Conservation (phyloP, 2,329 filamentous ascomycete genomes). For the Thyridium curvatum region DNA sequence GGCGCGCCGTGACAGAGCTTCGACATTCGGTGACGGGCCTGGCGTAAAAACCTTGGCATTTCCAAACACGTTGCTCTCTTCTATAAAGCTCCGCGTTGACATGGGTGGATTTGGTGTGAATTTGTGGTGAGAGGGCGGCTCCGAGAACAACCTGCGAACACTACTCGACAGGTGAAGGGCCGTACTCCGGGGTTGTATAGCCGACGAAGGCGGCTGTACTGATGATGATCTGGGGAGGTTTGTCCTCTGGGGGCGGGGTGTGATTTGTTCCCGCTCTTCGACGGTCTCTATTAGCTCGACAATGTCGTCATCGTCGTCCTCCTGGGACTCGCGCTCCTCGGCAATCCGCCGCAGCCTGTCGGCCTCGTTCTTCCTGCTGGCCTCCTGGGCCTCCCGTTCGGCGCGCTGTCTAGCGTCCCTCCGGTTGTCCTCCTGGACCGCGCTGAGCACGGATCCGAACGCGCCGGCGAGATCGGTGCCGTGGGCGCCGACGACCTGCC, state of each 20-base stretch:
- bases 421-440: constrained; percentile 13
- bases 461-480: constrained; percentile 13
- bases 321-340: too few relatives aligned
- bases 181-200: too few relatives aligned
- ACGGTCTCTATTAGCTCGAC: too few relatives aligned
- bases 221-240: too few relatives aligned
- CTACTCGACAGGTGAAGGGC: too few relatives aligned
- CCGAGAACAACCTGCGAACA: constrained; percentile 1
- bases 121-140: constrained; percentile 11
- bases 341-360: constrained; percentile 2
- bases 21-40: too few relatives aligned
- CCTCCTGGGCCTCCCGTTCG: constrained; percentile 7
- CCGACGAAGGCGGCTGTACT: too few relatives aligned
- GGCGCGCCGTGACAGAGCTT: too few relatives aligned
- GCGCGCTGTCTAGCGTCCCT: constrained; percentile 10
- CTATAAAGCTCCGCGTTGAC: constrained; percentile 22
- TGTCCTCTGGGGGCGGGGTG: too few relatives aligned
- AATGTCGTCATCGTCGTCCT: too few relatives aligned
- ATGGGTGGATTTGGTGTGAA: too few relatives aligned
- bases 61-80: constrained; percentile 26
- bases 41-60: constrained; percentile 23
- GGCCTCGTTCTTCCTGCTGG: not conserved
- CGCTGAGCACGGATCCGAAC: constrained; percentile 10
- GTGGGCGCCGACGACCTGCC: constrained; percentile 12
- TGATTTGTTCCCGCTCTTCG: too few relatives aligned